Base-by-base conservation (phyloP, 2,329 filamentous ascomycete species). In the Fusarium fujikuroi region DNA sequence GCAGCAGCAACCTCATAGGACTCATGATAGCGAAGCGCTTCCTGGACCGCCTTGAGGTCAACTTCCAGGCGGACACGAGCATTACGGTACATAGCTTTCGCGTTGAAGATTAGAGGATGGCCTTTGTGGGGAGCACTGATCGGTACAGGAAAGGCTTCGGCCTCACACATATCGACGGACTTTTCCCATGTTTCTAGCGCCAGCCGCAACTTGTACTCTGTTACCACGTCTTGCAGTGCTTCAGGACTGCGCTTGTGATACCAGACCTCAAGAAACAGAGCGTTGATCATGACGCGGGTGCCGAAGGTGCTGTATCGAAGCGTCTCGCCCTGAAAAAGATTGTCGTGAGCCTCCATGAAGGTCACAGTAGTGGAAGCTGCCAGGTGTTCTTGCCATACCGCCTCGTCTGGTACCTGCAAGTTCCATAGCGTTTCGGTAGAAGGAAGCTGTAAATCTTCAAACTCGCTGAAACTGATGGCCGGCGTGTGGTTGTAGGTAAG, bases 181-280 rank as follows among this genome's bases (percentile, higher is more conserved):
- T 93, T 97, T 86, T 98, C 95, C 96, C 96, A 99, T n/a, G 95
- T 98, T 85, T 98, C 95, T 60, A 99, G 87, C 57, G 96, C 96
- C 60, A 98, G 90, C 64, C 96, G 91, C 70, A 99, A 92, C 87
- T 98, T 98, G 89, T 97, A 98, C 84, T 98, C 96, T 7, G 95
- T 97, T 49, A 98, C 95, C 43, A 98, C 95, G 80, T 98, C 95
- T 84, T 98, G 96, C 44, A 98, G 87, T 57, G 95, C 95, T 81
- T 98, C 95, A n/a, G 95, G 95, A 82, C 94, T 98, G 79, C 96
- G 93, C 89, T 98, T 98, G 86, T 98, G 94, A 80, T 97, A 97
- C 96, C 96, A 99, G 6, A 98, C 95, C 83, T 98, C 96, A 54
- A 99, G 88, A 87, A 98, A 99, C 73, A 99, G 87, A 16, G 96